Evolutionary conservation across 2,329 filamentous ascomycete genomes (phyloP), one percentile per base, ranked within the genome.

Genomic region (Colletotrichum sp.): DNA sequence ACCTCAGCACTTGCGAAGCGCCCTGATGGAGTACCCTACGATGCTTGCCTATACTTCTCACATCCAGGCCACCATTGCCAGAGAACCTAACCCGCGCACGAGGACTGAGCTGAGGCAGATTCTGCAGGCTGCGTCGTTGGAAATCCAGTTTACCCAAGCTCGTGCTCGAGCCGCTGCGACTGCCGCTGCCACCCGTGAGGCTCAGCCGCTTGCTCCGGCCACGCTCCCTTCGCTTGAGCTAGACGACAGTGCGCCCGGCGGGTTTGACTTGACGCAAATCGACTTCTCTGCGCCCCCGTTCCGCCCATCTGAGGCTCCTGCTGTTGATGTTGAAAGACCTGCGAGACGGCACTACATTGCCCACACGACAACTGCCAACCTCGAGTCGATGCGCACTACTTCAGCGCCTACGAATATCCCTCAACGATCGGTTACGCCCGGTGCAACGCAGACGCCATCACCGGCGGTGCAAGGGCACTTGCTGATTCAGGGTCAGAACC

Each of bases 21-120:
- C 87, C 2, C 80, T 92, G 32, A 77, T 82, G 0, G 85, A 81
- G 5, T 88, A 90, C 73, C 90, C 89, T 1, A 84, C 84, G 5
- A 86, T 91, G 76, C 82, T 91, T 7, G 82, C 83, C 7, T 88
- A 87, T 76, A 87, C 89, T 66, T 82, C 80, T 8, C 86, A 89
- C 64, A 84, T 92, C 8, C 88, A 90, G 76, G 80, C 84, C 0
- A 85, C 86, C 7, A 91, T 92, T 52, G 88, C 90, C 75, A 84
- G 87, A 4, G 87, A 91, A 70, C 81, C 85, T 0, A 90, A 88
- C 60, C 85, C 89, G 0, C 83, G 88, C 36, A 79, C 85, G 16
- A 85, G 89, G 43, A 84, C 86, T 5, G 88, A 90, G 73, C 83
- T 92, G 12, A 85, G 90, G 56, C 85, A 88, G 71, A 85, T 87